Evolutionary conservation across 192 early-diverging fungal species (phyloP).

Genomic region (Haplosporangium gracile): DNA sequence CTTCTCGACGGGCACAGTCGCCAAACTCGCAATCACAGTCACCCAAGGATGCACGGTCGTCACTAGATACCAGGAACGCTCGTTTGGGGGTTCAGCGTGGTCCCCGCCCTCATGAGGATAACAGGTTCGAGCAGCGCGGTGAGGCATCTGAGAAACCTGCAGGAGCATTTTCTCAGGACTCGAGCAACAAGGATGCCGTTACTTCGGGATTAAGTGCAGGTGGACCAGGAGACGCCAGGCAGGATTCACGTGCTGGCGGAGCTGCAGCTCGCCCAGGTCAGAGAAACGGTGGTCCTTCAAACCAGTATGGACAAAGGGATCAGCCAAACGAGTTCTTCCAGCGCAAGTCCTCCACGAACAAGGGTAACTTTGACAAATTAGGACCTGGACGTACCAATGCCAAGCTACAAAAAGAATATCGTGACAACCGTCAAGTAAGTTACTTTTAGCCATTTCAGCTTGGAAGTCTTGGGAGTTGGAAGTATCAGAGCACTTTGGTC

Average conservation of each 20-base stretch:
- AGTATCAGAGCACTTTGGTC: background rate
- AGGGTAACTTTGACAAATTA: background rate
- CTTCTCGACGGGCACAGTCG: background rate
- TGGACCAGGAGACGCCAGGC: background rate
- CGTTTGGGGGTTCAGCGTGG: constrained; percentile 22
- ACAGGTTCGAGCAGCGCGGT: background rate
- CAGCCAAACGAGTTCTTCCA: background rate
- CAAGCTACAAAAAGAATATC: background rate
- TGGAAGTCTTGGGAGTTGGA: background rate
- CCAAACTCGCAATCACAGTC: background rate
- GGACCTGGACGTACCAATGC: background rate
- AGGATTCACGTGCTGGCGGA: background rate
- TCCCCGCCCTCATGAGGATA: background rate
- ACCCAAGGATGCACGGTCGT: constrained; percentile 31
- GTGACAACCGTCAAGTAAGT: background rate
- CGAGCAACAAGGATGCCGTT: background rate
- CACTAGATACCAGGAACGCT: constrained; percentile 25
- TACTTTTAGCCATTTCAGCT: background rate
- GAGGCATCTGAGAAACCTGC: background rate
- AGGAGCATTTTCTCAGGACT: background rate
- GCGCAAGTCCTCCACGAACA: background rate
- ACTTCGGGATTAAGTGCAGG: background rate
- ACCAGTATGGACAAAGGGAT: constrained; percentile 1
- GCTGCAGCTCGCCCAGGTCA: constrained; percentile 1
- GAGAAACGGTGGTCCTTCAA: background rate